Conservation (phyloP, 306 rosid genomes). For the Psophocarpus tetragonolobus region DNA sequence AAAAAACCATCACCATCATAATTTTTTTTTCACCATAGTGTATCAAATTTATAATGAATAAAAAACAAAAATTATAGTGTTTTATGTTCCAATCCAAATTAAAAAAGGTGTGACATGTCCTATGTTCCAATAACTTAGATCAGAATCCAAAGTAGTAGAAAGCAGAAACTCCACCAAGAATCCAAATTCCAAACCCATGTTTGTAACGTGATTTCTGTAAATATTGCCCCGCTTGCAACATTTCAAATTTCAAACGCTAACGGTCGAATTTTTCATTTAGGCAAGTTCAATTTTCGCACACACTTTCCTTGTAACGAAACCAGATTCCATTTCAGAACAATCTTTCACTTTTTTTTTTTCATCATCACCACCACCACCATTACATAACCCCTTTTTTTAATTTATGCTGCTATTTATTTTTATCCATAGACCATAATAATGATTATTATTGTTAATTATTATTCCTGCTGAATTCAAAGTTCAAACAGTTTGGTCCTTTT, state of each 20-base stretch:
- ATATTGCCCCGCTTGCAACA: constrained; percentile 42
- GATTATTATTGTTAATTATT: constrained; percentile 16
- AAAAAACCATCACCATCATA: neutral
- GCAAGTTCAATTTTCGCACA: constrained; percentile 23
- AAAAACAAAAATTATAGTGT: too few relatives aligned
- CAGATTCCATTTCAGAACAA: constrained; percentile 26
- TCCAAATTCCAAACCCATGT: neutral
- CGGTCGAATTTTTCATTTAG: constrained; percentile 47
- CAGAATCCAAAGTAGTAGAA: constrained; percentile 36
- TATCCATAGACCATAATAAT: neutral
- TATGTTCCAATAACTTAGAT: constrained; percentile 10
- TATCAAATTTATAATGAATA: neutral
- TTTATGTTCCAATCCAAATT: neutral
- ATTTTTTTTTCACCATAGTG: too few relatives aligned
- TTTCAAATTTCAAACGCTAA: constrained; percentile 65
- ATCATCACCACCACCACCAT: neutral
- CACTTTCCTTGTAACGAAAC: constrained; percentile 15
- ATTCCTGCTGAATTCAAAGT: constrained; percentile 39
- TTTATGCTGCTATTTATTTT: constrained; percentile 17
- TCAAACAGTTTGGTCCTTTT: constrained; percentile 31
- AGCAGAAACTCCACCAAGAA: constrained; percentile 28
- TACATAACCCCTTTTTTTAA: constrained; percentile 18
- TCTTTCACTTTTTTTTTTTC: neutral
- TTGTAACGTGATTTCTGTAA: neutral
- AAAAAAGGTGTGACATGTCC: neutral